A percentile compares a stretch with the other conserved stretches of the same genome.
These are phyloP conservation scores for Pyrenochaeta sp. DNA, from an alignment of 2,329 filamentous ascomycete species.

Conservation along the genomic window DNA sequence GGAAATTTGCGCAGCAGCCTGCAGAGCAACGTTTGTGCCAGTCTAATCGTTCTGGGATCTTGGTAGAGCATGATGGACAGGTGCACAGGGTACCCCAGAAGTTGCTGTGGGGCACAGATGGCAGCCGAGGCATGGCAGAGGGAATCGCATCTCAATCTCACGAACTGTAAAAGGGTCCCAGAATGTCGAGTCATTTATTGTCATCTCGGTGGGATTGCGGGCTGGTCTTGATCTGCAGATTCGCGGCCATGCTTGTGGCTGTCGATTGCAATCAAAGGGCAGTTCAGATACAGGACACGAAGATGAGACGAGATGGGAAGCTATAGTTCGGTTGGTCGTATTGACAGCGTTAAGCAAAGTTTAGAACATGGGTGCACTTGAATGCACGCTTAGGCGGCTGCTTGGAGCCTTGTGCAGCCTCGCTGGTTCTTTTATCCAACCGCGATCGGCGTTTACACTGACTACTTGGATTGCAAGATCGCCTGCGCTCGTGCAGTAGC, in stretches of 20 bases:
- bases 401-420: not conserved
- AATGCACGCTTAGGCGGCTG: not conserved
- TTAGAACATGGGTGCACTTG: not conserved
- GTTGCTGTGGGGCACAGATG: constrained; percentile 6
- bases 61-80: constrained; percentile 7
- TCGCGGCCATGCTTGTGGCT: not conserved
- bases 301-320: not conserved
- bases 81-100: constrained; percentile 21
- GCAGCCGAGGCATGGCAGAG: constrained; percentile 8
- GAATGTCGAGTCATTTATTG: constrained; percentile 9
- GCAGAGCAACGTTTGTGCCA: not conserved
- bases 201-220: constrained; percentile 13
- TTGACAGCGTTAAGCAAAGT: not conserved
- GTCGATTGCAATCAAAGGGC: constrained; percentile 5
- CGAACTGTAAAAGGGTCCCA: constrained; percentile 20
- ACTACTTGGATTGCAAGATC: not conserved
- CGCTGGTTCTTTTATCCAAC: not conserved
- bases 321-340: not conserved
- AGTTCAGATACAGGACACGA: not conserved
- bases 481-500: constrained; percentile 11
- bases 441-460: constrained; percentile 4
- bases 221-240: not conserved
- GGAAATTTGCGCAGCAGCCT: not conserved
- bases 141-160: constrained; percentile 10
- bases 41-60: constrained; percentile 2